Base-by-base conservation (phyloP, 2,329 filamentous ascomycete genomes). In the Didymella segeticola region DNA sequence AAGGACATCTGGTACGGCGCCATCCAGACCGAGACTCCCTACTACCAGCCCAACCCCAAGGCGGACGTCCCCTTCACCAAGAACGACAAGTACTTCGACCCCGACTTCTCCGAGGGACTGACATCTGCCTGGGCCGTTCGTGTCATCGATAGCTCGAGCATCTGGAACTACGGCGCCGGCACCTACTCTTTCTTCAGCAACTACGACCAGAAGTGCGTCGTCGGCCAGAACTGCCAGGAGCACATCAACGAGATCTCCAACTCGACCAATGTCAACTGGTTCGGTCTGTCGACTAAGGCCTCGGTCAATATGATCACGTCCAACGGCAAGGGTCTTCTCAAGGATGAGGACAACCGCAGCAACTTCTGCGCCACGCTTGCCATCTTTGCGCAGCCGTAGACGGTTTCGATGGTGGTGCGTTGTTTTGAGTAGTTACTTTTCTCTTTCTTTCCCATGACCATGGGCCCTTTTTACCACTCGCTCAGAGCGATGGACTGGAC, bases 1-100 rank as follows among this genome's bases (percentile, higher is more conserved):
- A 78, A 79, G 38, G 82, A 89, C 64, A 74, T 89, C 47, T 87
- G 83, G 69, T 82, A 86, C 65, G 86, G 85, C 15, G 80, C 86
- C 62, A 82, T 86, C 41, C 88, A 91, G 68, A 86, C 87, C 43
- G 88, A 90, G 71, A 86, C 87, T 4, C 83, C 88, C 0, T 91
- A 91, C 74, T 89, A 84, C 73, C 88, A 90, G 70, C 84, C 86
- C 20, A 84, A 82, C 66, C 87, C 88, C 0, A 76, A 75, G 38
- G 84, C 87, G 0, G 78, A 80, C 0, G 75, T 76, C 7, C 88
- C 86, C 1, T 89, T 89, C 73, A 74, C 67, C 43, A 68, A 69
- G 61, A 77, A 80, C 64, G 53, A 67, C 53, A 65, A 71, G 51
- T 78, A 72, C 66, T 72, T 75, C 57, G 79, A 81, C 60, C 75